phyloP scores from a whole-genome alignment of 257 asterid species.

The Ballota nigra region DNA sequence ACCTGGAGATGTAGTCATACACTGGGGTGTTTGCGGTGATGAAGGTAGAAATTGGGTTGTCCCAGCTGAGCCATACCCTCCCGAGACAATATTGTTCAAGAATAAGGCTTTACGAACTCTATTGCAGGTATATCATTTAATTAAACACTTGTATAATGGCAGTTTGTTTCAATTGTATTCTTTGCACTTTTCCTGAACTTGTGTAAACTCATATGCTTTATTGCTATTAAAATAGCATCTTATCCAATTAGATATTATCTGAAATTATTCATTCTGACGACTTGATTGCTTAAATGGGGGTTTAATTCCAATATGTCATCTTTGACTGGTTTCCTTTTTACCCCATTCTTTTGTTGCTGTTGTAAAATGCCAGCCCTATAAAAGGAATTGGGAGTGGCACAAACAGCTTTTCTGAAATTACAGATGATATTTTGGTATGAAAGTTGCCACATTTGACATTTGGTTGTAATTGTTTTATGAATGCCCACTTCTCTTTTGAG shows the following conservation, averaged over 20 bases:
- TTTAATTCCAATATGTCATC: not conserved
- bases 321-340: not conserved
- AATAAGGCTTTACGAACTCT: slow-evolving; percentile 77
- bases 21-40: slow-evolving; percentile 89
- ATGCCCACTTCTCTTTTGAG: not conserved
- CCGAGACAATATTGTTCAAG: slow-evolving; percentile 65
- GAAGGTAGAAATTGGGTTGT: slow-evolving; percentile 68
- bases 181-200: slow-evolving; percentile 4
- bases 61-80: slow-evolving; percentile 81
- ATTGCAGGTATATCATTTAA: slow-evolving; percentile 52
- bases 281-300: not conserved
- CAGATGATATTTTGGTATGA: not conserved
- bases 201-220: not conserved
- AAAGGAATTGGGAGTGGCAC: slow-evolving; percentile 1
- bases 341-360: not conserved
- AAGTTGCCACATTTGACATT: not conserved
- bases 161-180: not conserved
- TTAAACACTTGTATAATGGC: not conserved
- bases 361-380: not conserved
- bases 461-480: not conserved
- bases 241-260: not conserved
- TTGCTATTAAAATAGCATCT: not conserved
- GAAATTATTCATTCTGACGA: not conserved
- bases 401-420: not conserved
- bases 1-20: slow-evolving; percentile 79